phyloP scores from a whole-genome alignment of 208 protist species.

The Angomonas deanei region DNA sequence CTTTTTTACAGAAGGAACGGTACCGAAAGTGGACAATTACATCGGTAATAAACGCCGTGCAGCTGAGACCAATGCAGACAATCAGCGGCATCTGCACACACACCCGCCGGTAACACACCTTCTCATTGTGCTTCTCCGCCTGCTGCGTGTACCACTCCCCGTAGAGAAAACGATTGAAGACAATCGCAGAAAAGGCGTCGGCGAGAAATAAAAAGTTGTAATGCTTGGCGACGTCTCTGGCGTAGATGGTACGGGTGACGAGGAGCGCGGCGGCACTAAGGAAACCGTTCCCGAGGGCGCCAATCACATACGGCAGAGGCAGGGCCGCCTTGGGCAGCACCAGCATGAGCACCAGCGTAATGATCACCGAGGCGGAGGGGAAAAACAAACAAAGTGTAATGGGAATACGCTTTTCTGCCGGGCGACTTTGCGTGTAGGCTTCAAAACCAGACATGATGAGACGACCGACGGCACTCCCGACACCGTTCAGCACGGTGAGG shows the following conservation, averaged over 20 bases:
- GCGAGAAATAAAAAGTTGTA: conserved; percentile 32
- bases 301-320: conserved; percentile 17
- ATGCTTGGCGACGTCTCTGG: conserved; percentile 36
- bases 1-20: conserved; percentile 7
- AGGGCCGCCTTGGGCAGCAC: conserved; percentile 10
- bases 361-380: conserved; percentile 19
- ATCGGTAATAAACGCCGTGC: conserved; percentile 16
- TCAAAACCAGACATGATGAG: conserved; percentile 28
- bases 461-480: conserved; percentile 25
- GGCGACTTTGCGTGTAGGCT: conserved; percentile 21
- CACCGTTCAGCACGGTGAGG: conserved; percentile 28
- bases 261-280: conserved; percentile 19
- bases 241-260: conserved; percentile 34
- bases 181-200: conserved; percentile 13
- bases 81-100: conserved; percentile 23
- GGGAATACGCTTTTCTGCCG: conserved; percentile 30
- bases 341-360: conserved; percentile 22
- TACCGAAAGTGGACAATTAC: conserved; percentile 16
- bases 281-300: conserved; percentile 32
- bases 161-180: conserved; percentile 38
- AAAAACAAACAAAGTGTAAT: conserved; percentile 27
- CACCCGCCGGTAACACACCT: conserved; percentile 8
- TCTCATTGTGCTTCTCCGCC: conserved; percentile 13
- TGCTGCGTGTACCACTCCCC: conserved; percentile 37
- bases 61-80: conserved; percentile 13